Percentiles rank a stretch among this genome's conserved stretches.
Evolutionary conservation across 2,329 filamentous ascomycete species (phyloP).

Genomic region (Aschersonia sp.): DNA sequence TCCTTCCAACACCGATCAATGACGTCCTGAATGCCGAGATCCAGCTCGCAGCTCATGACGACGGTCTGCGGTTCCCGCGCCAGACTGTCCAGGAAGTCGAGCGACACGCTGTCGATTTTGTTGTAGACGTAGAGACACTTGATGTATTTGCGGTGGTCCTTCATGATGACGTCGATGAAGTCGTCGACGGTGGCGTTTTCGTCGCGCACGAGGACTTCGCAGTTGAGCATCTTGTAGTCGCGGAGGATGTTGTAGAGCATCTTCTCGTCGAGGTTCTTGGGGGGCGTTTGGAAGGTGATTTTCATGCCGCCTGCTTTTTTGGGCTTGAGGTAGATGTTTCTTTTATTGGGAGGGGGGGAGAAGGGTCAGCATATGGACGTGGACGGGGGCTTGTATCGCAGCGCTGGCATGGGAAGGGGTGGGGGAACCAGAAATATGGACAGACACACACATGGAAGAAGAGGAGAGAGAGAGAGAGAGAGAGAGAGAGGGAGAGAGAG

Average conservation of each 20-base stretch:
- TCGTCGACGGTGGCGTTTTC: constrained; percentile 94
- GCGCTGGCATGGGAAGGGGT: no score
- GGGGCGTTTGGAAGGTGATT: constrained; percentile 83
- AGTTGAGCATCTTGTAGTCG: constrained; percentile 98
- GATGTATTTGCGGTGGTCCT: constrained; percentile 97
- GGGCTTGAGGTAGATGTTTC: constrained; percentile 90
- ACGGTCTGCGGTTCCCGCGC: constrained; percentile 87
- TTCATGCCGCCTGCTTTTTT: constrained; percentile 98
- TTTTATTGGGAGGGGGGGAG: constrained; percentile 15
- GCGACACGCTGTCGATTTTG: constrained; percentile 91
- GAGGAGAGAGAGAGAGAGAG: no score
- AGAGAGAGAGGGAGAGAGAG: no score
- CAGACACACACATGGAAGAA: no score
- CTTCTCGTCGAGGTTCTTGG: constrained; percentile 88
- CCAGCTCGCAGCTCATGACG: constrained; percentile 95
- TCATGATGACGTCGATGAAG: constrained; percentile 99
- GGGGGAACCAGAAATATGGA: no score
- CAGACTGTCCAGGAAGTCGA: constrained; percentile 84
- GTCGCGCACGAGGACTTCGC: constrained; percentile 87
- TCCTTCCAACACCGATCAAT: constrained; percentile 94
- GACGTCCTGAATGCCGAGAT: constrained; percentile 85
- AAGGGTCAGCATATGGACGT: no score
- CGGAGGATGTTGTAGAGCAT: constrained; percentile 96
- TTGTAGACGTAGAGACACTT: constrained; percentile 94
- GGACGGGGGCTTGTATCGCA: no score